A percentile compares a stretch with the other conserved stretches of the same genome.
These are phyloP conservation scores for Jackrogersella multiformis DNA, from an alignment of 495 filamentous ascomycete genomes.

Conservation along the genomic window DNA sequence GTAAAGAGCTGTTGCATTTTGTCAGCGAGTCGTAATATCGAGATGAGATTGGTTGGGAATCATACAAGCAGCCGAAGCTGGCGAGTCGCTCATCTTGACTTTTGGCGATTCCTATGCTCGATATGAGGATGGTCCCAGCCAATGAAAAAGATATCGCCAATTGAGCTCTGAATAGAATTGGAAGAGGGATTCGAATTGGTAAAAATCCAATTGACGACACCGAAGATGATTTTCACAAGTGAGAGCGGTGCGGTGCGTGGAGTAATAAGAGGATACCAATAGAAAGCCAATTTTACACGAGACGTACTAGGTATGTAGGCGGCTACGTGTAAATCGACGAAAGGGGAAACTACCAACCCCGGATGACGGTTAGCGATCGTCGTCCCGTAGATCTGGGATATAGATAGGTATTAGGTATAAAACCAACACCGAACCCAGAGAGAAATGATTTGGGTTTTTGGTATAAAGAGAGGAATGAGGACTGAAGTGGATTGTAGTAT, in stretches of 20 bases:
- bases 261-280: conserved; percentile 8
- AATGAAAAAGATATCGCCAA: neutral
- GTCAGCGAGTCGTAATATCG: conserved; percentile 14
- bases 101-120: neutral
- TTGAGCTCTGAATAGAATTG: neutral
- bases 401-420: too few relatives aligned
- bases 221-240: conserved; percentile 12
- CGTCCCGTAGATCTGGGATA: conserved; percentile 31
- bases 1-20: conserved; percentile 34
- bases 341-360: conserved; percentile 33
- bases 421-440: conserved; percentile 1
- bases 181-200: neutral
- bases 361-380: conserved; percentile 28
- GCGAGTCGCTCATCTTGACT: conserved; percentile 41
- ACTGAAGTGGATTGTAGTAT: conserved; percentile 11
- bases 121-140: neutral
- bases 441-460: neutral
- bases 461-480: neutral
- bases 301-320: too few relatives aligned
- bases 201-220: conserved; percentile 11
- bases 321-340: conserved; percentile 26
- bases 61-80: conserved; percentile 39
- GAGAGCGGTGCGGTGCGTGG: neutral
- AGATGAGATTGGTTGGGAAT: neutral
- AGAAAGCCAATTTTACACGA: conserved; percentile 7